Evolutionary conservation across 768 basidiomycete genomes (phyloP), one percentile per base, ranked within the genome.

Genomic region (Boletus rubroflammeus): DNA sequence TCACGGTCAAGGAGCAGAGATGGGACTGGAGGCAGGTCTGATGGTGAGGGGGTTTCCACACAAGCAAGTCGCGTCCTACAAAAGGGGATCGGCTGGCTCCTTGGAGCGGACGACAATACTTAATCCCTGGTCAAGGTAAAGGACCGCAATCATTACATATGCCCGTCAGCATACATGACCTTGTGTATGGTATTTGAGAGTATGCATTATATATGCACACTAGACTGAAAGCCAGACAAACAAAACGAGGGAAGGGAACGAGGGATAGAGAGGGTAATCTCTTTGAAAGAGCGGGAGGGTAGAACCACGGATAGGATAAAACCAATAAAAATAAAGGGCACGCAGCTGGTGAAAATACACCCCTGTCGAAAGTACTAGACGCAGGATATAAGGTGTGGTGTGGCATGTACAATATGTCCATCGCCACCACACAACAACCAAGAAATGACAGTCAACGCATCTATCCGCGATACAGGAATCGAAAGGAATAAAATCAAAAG

Each of bases 41-140:
- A 80, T 48, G 74, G 74, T 36, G 83, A 80, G 17, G 87, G 88
- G 50, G 84, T 89, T 39, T 82, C 85, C 19, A 69, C 80, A n/a
- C 85, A 87, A 62, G 92, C 92, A 2, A 82, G 84, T 46, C 79
- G 86, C 31, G 91, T 84, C 4, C 70, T 98, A 39, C 89, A 91
- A 35, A 87, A 88, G 64, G 96, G 96, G 8, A 91, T 98, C 49
- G 95, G 95, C 28, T 98, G 96, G 96, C 76, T 98, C 28, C 85
- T 98, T 53, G 96, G 96, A 39, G 89, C 85, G 13, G 93, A 94
- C 56, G 86, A 84, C 28, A 58, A 58, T 39, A 48, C 35, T 38
- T 60, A 31, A 55, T 28, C 25, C 28, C 21, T 42, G 17, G n/a
- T 31, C 25, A 31, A n/a, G 38, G 50, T 6, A 41, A 47, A 25